Conservation (phyloP, 495 filamentous ascomycete genomes). For the Hapsidospora chrysogenum region DNA sequence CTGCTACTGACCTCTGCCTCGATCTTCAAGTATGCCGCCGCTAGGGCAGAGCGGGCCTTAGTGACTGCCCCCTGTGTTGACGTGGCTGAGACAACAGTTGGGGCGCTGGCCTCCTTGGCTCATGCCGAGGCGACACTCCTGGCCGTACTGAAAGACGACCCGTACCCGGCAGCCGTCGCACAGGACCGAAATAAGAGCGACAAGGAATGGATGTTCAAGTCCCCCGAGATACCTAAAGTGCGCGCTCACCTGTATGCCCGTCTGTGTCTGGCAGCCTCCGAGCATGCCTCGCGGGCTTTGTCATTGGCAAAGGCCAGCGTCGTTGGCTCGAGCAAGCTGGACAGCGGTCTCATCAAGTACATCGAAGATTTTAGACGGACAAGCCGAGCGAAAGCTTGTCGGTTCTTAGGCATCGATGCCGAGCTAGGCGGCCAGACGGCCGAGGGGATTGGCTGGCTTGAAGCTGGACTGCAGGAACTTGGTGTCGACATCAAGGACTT, state of each 20-base stretch:
- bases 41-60: conserved; percentile 19
- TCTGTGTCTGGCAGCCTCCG: conserved; percentile 63
- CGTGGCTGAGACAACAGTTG: conserved; percentile 45
- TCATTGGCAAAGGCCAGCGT: conserved; percentile 26
- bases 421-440: conserved; percentile 68
- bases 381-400: conserved; percentile 64
- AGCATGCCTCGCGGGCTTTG: conserved; percentile 46
- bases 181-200: conserved; percentile 63
- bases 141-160: conserved; percentile 83
- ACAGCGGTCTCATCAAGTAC: conserved; percentile 52
- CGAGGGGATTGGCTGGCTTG: conserved; percentile 68
- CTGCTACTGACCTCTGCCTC: conserved; percentile 61
- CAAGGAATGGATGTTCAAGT: conserved; percentile 83
- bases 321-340: conserved; percentile 26
- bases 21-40: conserved; percentile 53
- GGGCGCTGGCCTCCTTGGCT: conserved; percentile 55
- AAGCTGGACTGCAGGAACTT: conserved; percentile 52
- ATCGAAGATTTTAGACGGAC: conserved; percentile 54
- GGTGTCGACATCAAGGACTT: conserved; percentile 32
- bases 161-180: conserved; percentile 64
- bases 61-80: conserved; percentile 32
- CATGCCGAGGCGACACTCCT: conserved; percentile 79
- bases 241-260: conserved; percentile 74
- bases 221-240: conserved; percentile 73
- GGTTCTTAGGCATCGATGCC: conserved; percentile 81